phyloP scores from a whole-genome alignment of 2,329 filamentous ascomycete species.

The Stemphylium vesicarium region DNA sequence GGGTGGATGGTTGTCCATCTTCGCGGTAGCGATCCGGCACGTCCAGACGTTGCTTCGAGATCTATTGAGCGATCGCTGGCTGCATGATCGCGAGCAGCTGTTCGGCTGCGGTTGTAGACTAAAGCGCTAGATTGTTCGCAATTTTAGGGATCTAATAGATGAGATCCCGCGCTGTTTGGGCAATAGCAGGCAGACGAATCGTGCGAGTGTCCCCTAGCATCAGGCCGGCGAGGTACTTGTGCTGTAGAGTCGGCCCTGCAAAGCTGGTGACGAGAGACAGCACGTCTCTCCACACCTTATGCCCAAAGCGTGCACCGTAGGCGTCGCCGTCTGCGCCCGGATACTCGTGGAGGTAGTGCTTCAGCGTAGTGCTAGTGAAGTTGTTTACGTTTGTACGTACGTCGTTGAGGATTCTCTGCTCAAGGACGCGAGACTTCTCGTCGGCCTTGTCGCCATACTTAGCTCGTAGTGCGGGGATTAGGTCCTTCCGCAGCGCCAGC shows the following conservation, averaged over 20 bases:
- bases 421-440: too few species aligned
- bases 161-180: not conserved
- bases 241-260: slow-evolving; percentile 3
- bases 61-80: not conserved
- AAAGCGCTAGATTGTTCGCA: too few species aligned
- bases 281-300: slow-evolving; percentile 5
- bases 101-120: too few species aligned
- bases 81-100: too few species aligned
- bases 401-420: too few species aligned
- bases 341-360: slow-evolving; percentile 10
- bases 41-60: not conserved
- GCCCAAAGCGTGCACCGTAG: slow-evolving; percentile 7
- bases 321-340: slow-evolving; percentile 1
- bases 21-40: not conserved
- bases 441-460: too few species aligned
- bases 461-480: too few species aligned
- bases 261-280: slow-evolving; percentile 4
- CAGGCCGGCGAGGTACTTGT: slow-evolving; percentile 2
- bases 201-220: not conserved
- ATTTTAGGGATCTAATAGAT: too few species aligned
- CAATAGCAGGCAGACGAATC: slow-evolving; percentile 2
- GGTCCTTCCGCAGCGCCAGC: too few species aligned
- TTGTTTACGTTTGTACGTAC: too few species aligned
- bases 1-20: too few species aligned
- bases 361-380: not conserved